Conservation (phyloP, 177 flowering plant species). For the Vitis hybrid region DNA sequence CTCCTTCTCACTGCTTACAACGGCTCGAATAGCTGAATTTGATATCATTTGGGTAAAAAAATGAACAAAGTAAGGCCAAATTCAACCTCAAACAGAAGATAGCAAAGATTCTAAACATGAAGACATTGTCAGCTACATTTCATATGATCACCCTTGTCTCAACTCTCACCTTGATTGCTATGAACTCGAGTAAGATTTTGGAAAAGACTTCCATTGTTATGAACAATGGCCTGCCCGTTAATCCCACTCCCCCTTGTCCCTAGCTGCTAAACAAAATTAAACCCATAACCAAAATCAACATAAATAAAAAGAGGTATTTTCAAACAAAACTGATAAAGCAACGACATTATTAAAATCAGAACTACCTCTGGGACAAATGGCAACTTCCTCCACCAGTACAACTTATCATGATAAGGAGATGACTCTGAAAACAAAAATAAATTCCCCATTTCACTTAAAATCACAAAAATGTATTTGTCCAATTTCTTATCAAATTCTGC, state of each 20-base stretch:
- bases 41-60: not conserved
- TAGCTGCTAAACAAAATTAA: conserved; percentile 15
- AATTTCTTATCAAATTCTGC: not conserved
- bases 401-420: conserved; percentile 1
- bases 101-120: not conserved
- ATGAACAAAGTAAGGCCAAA: not conserved
- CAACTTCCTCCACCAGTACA: conserved; percentile 2
- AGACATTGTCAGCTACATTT: too few relatives aligned
- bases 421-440: conserved; percentile 12
- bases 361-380: conserved; percentile 18
- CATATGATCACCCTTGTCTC: too few relatives aligned
- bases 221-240: conserved; percentile 21
- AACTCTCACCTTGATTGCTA: conserved; percentile 17
- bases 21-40: conserved; percentile 51
- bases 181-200: conserved; percentile 9
- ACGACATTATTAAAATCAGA: not conserved
- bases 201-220: conserved; percentile 4
- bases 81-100: not conserved
- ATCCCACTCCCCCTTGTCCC: conserved; percentile 35
- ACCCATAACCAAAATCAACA: not conserved
- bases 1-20: conserved; percentile 41
- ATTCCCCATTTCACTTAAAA: not conserved
- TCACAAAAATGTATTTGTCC: not conserved
- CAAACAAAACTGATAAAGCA: not conserved
- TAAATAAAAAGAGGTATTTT: not conserved